phyloP scores from a whole-genome alignment of 2,329 filamentous ascomycete species.

The Arthrinium phaeospermum region DNA sequence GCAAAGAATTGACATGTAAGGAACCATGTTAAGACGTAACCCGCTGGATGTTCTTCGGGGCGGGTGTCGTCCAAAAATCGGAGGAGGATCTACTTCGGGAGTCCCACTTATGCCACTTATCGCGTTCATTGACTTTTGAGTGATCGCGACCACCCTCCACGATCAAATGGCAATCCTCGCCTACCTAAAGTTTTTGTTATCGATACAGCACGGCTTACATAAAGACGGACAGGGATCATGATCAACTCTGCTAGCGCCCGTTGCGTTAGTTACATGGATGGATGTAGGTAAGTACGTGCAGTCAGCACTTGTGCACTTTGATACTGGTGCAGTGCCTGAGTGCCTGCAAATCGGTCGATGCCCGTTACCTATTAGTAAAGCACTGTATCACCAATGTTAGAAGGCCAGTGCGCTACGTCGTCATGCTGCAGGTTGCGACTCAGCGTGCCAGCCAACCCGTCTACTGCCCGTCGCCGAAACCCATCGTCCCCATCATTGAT shows the following conservation, averaged over 20 bases:
- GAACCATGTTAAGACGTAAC: slow-evolving; percentile 33
- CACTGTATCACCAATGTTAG: neutral
- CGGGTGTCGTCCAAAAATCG: neutral
- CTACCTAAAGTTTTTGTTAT: neutral
- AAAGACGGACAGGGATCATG: neutral
- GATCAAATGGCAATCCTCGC: neutral
- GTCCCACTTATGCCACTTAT: slow-evolving; percentile 12
- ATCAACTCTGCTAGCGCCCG: neutral
- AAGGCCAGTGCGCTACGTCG: slow-evolving; percentile 11
- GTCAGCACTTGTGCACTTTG: neutral
- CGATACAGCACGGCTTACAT: neutral
- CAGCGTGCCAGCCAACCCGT: neutral
- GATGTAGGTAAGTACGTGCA: neutral
- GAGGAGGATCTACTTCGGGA: neutral
- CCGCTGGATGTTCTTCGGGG: neutral
- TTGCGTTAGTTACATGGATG: neutral
- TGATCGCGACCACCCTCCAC: neutral
- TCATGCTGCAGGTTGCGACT: slow-evolving; percentile 2
- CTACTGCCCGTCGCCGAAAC: neutral
- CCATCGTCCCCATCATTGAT: slow-evolving; percentile 12
- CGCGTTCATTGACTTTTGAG: slow-evolving; percentile 11
- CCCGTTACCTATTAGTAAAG: neutral
- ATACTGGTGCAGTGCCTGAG: too few species aligned
- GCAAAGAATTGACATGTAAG: slow-evolving; percentile 24
- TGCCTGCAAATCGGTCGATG: neutral